Evolutionary conservation across 2,329 filamentous ascomycete species (phyloP), one percentile per base, ranked within the genome.

Genomic region (Cladosporium phlei): DNA sequence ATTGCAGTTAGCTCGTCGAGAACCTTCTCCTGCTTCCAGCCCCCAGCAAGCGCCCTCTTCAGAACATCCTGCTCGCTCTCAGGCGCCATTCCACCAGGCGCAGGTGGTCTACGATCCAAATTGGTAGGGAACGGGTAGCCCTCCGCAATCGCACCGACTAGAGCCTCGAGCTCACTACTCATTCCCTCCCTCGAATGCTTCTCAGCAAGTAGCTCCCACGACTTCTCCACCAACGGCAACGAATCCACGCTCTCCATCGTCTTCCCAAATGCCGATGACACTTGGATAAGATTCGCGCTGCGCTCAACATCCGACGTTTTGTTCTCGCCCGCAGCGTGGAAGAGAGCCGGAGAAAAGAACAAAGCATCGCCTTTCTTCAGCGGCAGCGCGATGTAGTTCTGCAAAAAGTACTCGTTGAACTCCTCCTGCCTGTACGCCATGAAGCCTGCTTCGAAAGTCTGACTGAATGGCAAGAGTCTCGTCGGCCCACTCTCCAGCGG

Each of bases 121-220:
- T 83, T 82, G 5, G 78, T 82, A 0, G 79, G 79, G 50, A 83
- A 83, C 2, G 78, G 74, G 59, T 82, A 82, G 0, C 77, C 79
- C 25, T 81, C 75, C 0, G 67, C 76, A 4, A 82, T 63, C 10
- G 76, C 74, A 3, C 65, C 59, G 0, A 82, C 60, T 25, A 78
- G 69, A 2, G 73, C 69, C 49, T 66, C 64, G 3, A 78, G 62
- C 49, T 69, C 65, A 0, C 63, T 61, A 47, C 64, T 73, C 46
- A 70, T 21, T 1, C 71, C 69, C 17, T 70, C 54, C 4, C 47
- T 42, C 21, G 59, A 53, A 49, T 67, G 67, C 47, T 63, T 59
- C 6, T 51, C 50, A 25, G 33, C 47, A 30, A 78, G 25, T 2
- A 57, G 44, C 4, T 70, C 64, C 72, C 74, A 80, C 2, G 65